Base-by-base conservation (phyloP, 2,329 filamentous ascomycete genomes). In the Colletotrichum sp. region DNA sequence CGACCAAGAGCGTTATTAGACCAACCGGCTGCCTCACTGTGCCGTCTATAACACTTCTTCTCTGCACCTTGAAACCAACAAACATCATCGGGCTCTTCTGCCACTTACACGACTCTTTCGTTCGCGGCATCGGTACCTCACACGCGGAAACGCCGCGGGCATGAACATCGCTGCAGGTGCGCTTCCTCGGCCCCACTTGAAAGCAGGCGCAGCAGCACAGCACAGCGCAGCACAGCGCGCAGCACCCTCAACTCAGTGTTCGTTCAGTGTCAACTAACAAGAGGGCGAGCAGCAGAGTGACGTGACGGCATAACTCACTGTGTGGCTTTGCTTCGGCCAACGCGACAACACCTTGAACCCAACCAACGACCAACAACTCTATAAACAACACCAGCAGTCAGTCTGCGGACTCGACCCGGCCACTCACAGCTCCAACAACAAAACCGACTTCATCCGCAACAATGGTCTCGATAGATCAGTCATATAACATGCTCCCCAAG, bases 401-500 rank as follows among this genome's bases (percentile, higher is more conserved):
- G 55, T 48, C 43, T 48, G 18, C 43, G 43, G 43, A 48, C n/a
- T 48, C 21, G 43, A 21, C 43, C 43, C 43, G n/a, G 38, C 18
- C 38, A 48, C 38, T 48, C 38, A 18, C 64, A 38, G 55, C 43
- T 32, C 8, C 30, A 28, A 52, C 16, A 48, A 21, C 43, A 48
- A 48, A 21, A 48, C n/a, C 43, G 43, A 48, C 43, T 7, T 48
- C 71, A 9, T 48, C 61, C 28, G 30, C 57, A 71, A 74, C 36
- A 36, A 80, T 81, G 79, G 80, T 78, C 34, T 79, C 79, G 16
- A 60, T 80, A 52, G 77, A 78, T 28, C 77, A 79, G 26, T 76
- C 78, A 74, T 80, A 81, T 79, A 80, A 80, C 76, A 80, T 84
- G 79, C 72, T 80, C 43, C 77, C 78, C 18, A 78, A 73, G 38